These are phyloP conservation scores for Candida arabinofermentans DNA, from an alignment of 805 yeast species.

Conservation along the genomic window DNA sequence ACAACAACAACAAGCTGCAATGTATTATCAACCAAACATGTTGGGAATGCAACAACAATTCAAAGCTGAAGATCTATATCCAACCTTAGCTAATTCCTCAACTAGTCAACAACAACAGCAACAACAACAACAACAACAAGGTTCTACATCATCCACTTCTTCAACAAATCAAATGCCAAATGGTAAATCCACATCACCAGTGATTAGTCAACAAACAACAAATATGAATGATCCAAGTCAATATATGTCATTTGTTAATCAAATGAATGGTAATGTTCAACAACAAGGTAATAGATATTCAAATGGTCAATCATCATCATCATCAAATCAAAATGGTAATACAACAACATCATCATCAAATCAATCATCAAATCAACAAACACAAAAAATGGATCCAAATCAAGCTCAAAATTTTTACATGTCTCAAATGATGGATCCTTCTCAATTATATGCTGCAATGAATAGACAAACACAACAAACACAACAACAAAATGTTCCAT, in stretches of 20 bases:
- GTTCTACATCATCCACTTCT: conserved; percentile 12
- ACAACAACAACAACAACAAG: conserved; percentile 3
- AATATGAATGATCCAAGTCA: conserved; percentile 18
- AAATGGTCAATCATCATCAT: conserved; percentile 16
- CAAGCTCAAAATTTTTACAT: conserved; percentile 20
- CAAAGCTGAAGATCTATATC: conserved; percentile 25
- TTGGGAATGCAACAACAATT: conserved; percentile 18
- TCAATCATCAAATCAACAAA: conserved; percentile 6
- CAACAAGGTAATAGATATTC: conserved; percentile 15
- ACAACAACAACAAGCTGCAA: conserved; percentile 10
- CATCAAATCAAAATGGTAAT: conserved; percentile 5
- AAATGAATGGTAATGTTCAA: conserved; percentile 15
- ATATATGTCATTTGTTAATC: conserved; percentile 19
- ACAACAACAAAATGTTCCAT: conserved; percentile 12
- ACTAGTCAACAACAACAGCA: not conserved
- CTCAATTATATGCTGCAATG: conserved; percentile 20
- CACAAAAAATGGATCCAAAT: conserved; percentile 13
- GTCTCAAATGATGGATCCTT: conserved; percentile 22
- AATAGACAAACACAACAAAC: conserved; percentile 9
- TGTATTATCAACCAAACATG: conserved; percentile 14
- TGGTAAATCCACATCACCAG: conserved; percentile 21
- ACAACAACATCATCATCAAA: conserved; percentile 7
- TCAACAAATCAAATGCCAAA: conserved; percentile 7
- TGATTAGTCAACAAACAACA: conserved; percentile 18
- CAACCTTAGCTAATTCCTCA: conserved; percentile 12